Percentiles rank a stretch among this genome's conserved stretches.
Conservation (phyloP, 2,329 filamentous ascomycete species). For the Aspergillus sp. region DNA sequence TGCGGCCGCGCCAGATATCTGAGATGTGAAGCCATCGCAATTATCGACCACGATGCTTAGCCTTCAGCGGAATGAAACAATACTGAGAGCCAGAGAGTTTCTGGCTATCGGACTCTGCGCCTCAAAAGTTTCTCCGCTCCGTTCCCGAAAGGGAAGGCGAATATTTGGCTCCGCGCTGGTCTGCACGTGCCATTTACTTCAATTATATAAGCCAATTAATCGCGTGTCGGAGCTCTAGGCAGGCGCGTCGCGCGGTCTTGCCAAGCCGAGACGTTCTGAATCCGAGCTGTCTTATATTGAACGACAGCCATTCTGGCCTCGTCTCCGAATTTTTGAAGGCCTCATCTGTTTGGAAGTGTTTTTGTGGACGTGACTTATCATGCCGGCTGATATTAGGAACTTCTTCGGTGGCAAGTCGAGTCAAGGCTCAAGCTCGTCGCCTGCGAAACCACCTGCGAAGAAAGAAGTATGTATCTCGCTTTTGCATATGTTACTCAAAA, state of each 20-base stretch:
- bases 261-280: constrained; percentile 8
- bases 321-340: neutral
- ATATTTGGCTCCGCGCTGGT: neutral
- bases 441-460: constrained; percentile 44
- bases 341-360: constrained; percentile 2
- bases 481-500: too few relatives aligned
- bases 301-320: neutral
- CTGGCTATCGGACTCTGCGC: constrained; percentile 23
- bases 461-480: constrained; percentile 37
- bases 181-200: constrained; percentile 25
- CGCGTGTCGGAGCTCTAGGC: constrained; percentile 9
- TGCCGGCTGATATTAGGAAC: constrained; percentile 83
- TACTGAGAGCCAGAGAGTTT: constrained; percentile 18
- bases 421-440: constrained; percentile 52
- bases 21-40: constrained; percentile 36
- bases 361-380: constrained; percentile 37
- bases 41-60: constrained; percentile 1
- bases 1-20: constrained; percentile 38
- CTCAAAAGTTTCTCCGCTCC: constrained; percentile 16
- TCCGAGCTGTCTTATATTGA: neutral
- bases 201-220: constrained; percentile 27
- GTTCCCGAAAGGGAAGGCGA: constrained; percentile 23
- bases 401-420: constrained; percentile 82
- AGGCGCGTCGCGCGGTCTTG: constrained; percentile 32
- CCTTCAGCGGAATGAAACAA: constrained; percentile 4